Evolutionary conservation across 257 asterid species (phyloP), one percentile per base, ranked within the genome.

Genomic region (Salvia hispanica): DNA sequence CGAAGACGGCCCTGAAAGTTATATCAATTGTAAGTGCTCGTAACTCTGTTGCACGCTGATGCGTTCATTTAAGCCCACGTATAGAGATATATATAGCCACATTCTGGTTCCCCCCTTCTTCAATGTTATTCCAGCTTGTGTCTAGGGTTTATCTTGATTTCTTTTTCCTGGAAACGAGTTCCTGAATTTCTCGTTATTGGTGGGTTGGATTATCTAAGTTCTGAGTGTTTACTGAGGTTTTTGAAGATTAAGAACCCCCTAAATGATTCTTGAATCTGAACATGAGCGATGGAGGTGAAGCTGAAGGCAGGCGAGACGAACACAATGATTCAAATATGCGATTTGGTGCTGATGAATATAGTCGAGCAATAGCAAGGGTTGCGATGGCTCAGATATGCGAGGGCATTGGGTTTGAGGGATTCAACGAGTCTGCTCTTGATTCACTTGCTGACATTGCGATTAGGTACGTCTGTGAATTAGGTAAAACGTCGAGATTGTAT

Each of bases 201-300:
- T 52, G 8, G 37, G 63, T 50, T 43, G 63, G 71, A 67, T 43
- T 59, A 70, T 70, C 12, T 58, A 46, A 77, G 50, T 71, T 61
- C n/a, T 28, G 72, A 37, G 61, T 58, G 59, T 18, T 28, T 48
- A 31, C 44, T 46, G 39, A 82, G 82, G 79, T 34, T 71, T 70
- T 48, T 62, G 75, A 69, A 73, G 69, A 71, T 56, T 6, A 70
- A 62, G 54, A 53, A 28, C 43, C 75, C 50, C 81, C 68, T 83
- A 81, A 25, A 80, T 88, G 88, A 74, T 89, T 84, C 83, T 71
- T 62, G 85, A 78, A 75, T 80, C 82, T 82, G 96, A 89, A 92
- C 80, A 92, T 92, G 96, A 87, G 77, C 86, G 79, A 83, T 92
- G 97, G 96, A 78, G 86, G 86, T 76, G 81, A 82, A 76, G 80